Conservation (phyloP, 2,329 filamentous ascomycete genomes). For the Hypomyces rosellus region DNA sequence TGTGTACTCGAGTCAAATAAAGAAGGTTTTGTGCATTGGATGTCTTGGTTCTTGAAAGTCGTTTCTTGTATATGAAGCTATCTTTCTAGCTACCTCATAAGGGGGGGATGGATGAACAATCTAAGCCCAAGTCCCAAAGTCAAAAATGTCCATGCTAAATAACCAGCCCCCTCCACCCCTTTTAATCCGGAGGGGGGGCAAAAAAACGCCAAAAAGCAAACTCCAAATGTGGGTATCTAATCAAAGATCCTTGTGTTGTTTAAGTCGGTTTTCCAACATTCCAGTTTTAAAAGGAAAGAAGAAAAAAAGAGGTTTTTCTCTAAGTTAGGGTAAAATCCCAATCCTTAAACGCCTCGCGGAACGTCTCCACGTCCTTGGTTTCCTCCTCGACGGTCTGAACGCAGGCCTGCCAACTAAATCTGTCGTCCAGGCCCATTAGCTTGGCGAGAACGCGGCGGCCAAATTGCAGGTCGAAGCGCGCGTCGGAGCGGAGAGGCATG, state of each 20-base stretch:
- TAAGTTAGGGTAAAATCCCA: constrained; percentile 70
- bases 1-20: too few species aligned
- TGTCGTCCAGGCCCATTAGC: constrained; percentile 69
- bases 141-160: neutral
- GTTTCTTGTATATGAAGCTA: too few species aligned
- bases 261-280: neutral
- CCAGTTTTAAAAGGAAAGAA: neutral
- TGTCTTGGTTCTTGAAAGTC: too few species aligned
- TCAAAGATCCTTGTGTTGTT: constrained; percentile 5
- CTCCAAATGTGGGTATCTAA: constrained; percentile 10
- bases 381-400: constrained; percentile 73
- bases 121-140: too few species aligned
- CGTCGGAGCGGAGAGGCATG: constrained; percentile 63
- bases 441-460: constrained; percentile 83
- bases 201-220: constrained; percentile 1
- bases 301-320: neutral
- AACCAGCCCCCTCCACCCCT: neutral
- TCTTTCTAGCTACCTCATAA: too few species aligned
- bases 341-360: constrained; percentile 73
- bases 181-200: neutral
- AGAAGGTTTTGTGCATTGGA: too few species aligned
- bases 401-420: constrained; percentile 82
- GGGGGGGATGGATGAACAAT: too few species aligned
- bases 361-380: constrained; percentile 66
- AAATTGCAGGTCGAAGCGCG: constrained; percentile 86